Conservation (phyloP, 2,329 filamentous ascomycete genomes). For the Exophiala calicioides region DNA sequence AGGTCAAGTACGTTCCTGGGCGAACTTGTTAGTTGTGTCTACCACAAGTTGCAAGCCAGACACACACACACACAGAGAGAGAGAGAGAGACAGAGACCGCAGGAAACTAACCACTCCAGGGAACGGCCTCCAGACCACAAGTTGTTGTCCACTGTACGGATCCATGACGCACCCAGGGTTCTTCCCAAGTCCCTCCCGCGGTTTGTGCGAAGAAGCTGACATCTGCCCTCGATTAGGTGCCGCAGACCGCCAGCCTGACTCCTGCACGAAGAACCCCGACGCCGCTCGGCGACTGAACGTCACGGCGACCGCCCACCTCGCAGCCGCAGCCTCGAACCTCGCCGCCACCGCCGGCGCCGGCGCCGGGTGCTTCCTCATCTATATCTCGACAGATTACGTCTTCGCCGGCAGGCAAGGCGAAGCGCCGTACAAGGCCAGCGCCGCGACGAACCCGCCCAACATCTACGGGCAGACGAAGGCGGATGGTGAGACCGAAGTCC, state of each 20-base stretch:
- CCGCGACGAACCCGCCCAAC: constrained; percentile 70
- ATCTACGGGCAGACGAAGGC: constrained; percentile 74
- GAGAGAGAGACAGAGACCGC: background rate
- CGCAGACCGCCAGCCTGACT: constrained; percentile 84
- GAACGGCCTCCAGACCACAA: constrained; percentile 58
- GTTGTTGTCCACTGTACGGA: constrained; percentile 77
- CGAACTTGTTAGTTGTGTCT: too few species aligned
- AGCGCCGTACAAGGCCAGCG: constrained; percentile 73
- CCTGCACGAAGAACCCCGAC: constrained; percentile 76
- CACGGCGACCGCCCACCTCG: constrained; percentile 66
- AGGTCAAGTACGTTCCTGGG: constrained; percentile 59
- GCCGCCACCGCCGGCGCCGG: too few species aligned
- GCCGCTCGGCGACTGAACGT: constrained; percentile 75
- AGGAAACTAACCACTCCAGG: constrained; percentile 10
- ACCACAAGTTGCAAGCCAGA: too few species aligned
- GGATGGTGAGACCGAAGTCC: constrained; percentile 69
- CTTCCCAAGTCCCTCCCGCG: constrained; percentile 20
- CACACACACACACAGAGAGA: too few species aligned
- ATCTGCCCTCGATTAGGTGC: constrained; percentile 58
- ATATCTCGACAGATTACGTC: constrained; percentile 73
- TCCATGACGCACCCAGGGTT: constrained; percentile 8
- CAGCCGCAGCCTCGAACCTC: constrained; percentile 61
- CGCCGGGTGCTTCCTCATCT: constrained; percentile 60
- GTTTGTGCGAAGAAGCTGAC: constrained; percentile 6
- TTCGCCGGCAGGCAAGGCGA: constrained; percentile 78